These are phyloP conservation scores for Dendrobium nobile DNA, from an alignment of 106 monocot species.

Conservation along the genomic window DNA sequence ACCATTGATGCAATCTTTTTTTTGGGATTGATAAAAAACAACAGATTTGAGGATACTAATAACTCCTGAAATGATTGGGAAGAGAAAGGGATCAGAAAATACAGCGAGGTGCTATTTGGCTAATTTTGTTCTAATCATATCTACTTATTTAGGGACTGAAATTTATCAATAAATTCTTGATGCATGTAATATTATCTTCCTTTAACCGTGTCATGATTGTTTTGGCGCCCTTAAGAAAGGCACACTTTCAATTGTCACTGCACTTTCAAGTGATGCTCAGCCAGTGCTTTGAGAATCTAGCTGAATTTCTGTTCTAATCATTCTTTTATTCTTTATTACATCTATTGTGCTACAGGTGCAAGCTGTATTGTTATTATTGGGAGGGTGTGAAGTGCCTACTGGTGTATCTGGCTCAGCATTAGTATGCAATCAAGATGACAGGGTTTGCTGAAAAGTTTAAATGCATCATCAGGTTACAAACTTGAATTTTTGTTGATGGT, in stretches of 20 bases:
- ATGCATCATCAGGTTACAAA: neutral
- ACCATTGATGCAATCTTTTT: too few relatives aligned
- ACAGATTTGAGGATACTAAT: too few relatives aligned
- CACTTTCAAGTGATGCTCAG: neutral
- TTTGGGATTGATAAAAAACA: too few relatives aligned
- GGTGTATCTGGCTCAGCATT: conserved; percentile 22
- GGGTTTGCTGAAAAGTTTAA: conserved; percentile 21
- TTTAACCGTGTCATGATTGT: neutral
- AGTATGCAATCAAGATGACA: conserved; percentile 41
- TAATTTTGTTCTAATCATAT: too few relatives aligned
- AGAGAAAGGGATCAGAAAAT: too few relatives aligned
- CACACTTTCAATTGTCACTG: neutral
- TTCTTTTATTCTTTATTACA: neutral
- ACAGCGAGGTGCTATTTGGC: too few relatives aligned
- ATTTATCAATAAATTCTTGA: too few relatives aligned
- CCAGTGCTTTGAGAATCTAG: neutral
- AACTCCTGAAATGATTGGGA: too few relatives aligned
- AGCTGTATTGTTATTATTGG: conserved; percentile 77
- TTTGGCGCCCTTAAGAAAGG: neutral
- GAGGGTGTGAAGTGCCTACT: conserved; percentile 63
- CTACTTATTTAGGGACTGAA: too few relatives aligned
- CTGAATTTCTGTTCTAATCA: neutral
- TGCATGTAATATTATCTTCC: too few relatives aligned
- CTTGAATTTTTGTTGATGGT: neutral
- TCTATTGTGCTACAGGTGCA: conserved; percentile 54